Evolutionary conservation across 805 yeast genomes (phyloP).

Genomic region (Sungouiella blattae): DNA sequence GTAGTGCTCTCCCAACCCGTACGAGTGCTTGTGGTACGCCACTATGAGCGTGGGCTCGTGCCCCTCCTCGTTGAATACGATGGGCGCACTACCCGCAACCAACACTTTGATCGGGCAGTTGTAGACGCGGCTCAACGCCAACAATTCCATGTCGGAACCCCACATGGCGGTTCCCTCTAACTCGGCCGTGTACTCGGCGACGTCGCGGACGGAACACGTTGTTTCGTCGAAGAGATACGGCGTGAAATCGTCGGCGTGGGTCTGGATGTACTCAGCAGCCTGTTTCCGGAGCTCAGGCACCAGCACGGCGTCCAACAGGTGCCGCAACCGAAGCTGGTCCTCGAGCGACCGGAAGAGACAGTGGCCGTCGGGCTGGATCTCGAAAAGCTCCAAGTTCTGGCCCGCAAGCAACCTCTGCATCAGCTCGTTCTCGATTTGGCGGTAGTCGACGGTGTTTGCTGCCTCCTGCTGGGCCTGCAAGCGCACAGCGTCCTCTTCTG

Average conservation of each 20-base stretch:
- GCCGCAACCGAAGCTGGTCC: constrained; percentile 68
- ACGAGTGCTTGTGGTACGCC: constrained; percentile 81
- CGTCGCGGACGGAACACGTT: constrained; percentile 59
- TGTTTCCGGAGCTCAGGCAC: constrained; percentile 55
- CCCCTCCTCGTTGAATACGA: constrained; percentile 59
- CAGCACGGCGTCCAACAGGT: constrained; percentile 23
- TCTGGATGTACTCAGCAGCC: constrained; percentile 66
- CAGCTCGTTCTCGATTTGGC: constrained; percentile 68
- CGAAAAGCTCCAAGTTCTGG: constrained; percentile 52
- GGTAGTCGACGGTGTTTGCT: constrained; percentile 56
- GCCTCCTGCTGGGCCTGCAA: constrained; percentile 75
- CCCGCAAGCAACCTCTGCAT: constrained; percentile 51
- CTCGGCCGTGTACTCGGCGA: constrained; percentile 65
- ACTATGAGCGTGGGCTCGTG: constrained; percentile 54
- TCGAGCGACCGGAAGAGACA: constrained; percentile 84
- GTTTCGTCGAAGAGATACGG: constrained; percentile 84
- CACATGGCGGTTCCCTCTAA: constrained; percentile 80
- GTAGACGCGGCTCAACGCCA: constrained; percentile 72
- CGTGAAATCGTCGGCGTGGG: constrained; percentile 63
- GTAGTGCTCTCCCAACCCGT: constrained; percentile 93
- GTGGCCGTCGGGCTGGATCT: constrained; percentile 89
- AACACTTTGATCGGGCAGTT: constrained; percentile 72
- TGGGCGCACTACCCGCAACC: constrained; percentile 72
- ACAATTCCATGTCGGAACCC: constrained; percentile 94
- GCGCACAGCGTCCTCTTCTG: constrained; percentile 57